Evolutionary conservation across 2,329 filamentous ascomycete species (phyloP).

Genomic region (Colletotrichum endophyticum): DNA sequence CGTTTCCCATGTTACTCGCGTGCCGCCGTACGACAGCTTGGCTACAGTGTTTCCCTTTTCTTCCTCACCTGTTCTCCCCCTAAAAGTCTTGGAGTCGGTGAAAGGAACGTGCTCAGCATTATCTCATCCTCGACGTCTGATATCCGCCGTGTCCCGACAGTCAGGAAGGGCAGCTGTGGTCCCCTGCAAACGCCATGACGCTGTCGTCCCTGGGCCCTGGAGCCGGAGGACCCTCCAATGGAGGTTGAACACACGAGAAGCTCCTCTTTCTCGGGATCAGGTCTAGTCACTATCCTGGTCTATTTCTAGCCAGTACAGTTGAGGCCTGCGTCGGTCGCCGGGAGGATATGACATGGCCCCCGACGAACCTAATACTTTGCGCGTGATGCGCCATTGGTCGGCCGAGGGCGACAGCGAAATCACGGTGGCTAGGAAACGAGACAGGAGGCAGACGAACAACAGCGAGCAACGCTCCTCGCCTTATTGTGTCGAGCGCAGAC

Average conservation of each 20-base stretch:
- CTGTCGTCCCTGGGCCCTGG: background rate
- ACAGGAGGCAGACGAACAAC: background rate
- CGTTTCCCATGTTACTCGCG: background rate
- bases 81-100: background rate
- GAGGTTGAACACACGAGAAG: background rate
- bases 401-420: background rate
- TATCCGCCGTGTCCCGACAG: background rate
- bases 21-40: background rate
- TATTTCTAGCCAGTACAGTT: background rate
- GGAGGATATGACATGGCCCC: background rate
- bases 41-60: background rate
- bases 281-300: background rate
- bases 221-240: constrained; percentile 4
- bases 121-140: background rate
- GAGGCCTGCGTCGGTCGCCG: background rate
- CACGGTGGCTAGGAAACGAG: constrained; percentile 19
- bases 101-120: background rate
- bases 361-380: background rate
- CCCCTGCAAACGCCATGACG: constrained; percentile 2
- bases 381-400: background rate
- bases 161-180: background rate
- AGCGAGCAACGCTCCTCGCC: background rate
- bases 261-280: background rate
- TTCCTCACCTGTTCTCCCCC: background rate
- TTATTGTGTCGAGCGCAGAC: background rate